Evolutionary conservation across 139 green algal species (phyloP).

Genomic region (Chlorella sorokiniana): DNA sequence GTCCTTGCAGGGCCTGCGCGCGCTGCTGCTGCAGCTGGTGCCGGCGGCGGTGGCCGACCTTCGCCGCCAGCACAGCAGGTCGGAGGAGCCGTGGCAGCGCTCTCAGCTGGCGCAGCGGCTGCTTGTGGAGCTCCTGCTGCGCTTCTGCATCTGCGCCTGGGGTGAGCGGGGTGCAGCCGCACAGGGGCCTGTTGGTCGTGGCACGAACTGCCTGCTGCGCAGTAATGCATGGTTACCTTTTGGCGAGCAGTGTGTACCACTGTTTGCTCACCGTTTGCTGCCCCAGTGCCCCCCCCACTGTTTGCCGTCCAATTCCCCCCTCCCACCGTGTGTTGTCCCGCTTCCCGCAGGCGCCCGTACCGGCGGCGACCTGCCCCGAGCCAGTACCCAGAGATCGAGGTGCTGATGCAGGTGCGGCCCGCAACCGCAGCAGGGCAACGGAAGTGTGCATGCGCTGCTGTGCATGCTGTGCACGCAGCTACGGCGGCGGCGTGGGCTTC

Average conservation of each 20-base stretch:
- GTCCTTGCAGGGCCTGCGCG: not conserved
- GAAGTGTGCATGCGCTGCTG: not conserved
- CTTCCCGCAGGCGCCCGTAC: not conserved
- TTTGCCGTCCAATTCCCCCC: no score
- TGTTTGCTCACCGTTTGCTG: no score
- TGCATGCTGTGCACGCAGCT: no score
- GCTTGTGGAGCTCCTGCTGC: conserved; percentile 18
- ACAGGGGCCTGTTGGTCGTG: not conserved
- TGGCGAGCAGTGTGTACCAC: no score
- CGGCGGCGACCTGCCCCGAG: not conserved
- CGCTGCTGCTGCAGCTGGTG: conserved; percentile 28
- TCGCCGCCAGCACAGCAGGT: not conserved
- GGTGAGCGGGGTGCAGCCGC: not conserved
- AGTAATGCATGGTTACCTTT: no score
- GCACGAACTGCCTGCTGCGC: no score
- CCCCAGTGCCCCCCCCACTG: no score
- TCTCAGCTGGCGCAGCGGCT: not conserved
- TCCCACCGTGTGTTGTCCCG: not conserved
- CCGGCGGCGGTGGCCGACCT: conserved; percentile 12
- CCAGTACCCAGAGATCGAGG: conserved; percentile 9
- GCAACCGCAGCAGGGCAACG: not conserved
- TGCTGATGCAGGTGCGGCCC: conserved; percentile 6
- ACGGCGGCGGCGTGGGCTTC: no score
- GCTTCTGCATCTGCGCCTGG: conserved; percentile 9
- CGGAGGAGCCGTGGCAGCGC: not conserved